Base-by-base conservation (phyloP, 768 basidiomycete genomes). In the Lyophyllum atratum region DNA sequence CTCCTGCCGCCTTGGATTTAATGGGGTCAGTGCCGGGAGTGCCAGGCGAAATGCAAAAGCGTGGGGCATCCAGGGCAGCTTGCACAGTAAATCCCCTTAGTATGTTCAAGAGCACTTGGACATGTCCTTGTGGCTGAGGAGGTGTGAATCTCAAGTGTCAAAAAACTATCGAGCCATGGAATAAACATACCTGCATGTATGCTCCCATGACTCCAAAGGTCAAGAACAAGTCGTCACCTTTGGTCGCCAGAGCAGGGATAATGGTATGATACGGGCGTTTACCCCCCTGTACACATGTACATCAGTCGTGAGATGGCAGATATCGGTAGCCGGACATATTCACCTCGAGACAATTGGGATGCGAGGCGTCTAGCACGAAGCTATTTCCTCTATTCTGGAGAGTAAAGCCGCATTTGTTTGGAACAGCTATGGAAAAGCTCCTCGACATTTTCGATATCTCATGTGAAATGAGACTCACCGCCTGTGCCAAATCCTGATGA, bases 321-420 rank as follows among this genome's bases (percentile, higher is more conserved):
- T 4, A 9, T 24, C 49, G 26, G 7, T 28, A 19, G 7, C 31
- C 31, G 4, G 54, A 9, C n/a, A 43, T 15, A 50, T 66, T 56
- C 51, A 90, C 93, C 75, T 88, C 76, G 49, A 98, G 75, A 28
- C 80, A 82, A 67, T 99, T 98, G 1, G 93, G 90, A 68, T 98
- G 96, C 1, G 84, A 85, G 55, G 92, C 83, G 51, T 81, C 78
- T 21, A 98, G 77, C 7, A 85, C 78, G 70, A 99, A 99, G 5
- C 90, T 89, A 11, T 85, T 78, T 2, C 97, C 97, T 54, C 97
- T 82, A 71, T 97, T 97, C 73, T 99, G 97, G 17, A 99, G 80
- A 0, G 95, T 97, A 71, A 99, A 99, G 0, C 97, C 97, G 64
- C 95, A 97, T 0, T 89, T 93, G 63, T 91, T 87, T 0, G 97